Evolutionary conservation across 179 eudicot species (phyloP).

Genomic region (Corrigiola litoralis): DNA sequence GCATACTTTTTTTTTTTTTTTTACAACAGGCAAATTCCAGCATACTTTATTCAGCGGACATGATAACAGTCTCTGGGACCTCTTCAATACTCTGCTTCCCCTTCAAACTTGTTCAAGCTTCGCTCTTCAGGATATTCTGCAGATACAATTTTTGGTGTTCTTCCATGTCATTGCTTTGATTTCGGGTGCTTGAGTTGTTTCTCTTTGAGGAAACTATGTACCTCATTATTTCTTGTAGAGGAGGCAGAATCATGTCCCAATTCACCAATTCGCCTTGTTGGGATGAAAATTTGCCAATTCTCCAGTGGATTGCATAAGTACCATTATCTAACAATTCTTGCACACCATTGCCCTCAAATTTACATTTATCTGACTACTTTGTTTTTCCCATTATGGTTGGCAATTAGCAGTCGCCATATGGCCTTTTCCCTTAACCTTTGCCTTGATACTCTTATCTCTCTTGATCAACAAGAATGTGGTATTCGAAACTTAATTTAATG

Average conservation of each 20-base stretch:
- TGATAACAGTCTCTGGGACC: not conserved
- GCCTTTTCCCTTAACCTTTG: not conserved
- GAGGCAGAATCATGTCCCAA: constrained; percentile 17
- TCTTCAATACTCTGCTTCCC: constrained; percentile 3
- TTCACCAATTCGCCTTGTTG: constrained; percentile 2
- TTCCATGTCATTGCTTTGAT: not conserved
- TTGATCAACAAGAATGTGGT: not conserved
- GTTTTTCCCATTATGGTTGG: constrained; percentile 20
- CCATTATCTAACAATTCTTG: too few relatives aligned
- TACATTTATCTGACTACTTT: not conserved
- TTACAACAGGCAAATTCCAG: too few relatives aligned
- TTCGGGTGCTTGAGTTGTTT: not conserved
- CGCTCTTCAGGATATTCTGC: not conserved
- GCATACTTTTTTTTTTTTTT: too few relatives aligned
- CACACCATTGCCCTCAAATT: not conserved
- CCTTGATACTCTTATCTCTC: not conserved
- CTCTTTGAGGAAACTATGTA: constrained; percentile 6
- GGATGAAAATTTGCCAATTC: not conserved
- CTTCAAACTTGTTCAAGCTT: not conserved
- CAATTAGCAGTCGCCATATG: not conserved
- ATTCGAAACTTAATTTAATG: too few relatives aligned
- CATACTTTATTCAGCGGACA: constrained; percentile 5
- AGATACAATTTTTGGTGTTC: constrained; percentile 1
- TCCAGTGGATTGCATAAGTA: not conserved
- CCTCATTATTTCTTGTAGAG: constrained; percentile 19